Evolutionary conservation across 192 early-diverging fungal species (phyloP).

Genomic region (Ramicandelaber brevisporus): DNA sequence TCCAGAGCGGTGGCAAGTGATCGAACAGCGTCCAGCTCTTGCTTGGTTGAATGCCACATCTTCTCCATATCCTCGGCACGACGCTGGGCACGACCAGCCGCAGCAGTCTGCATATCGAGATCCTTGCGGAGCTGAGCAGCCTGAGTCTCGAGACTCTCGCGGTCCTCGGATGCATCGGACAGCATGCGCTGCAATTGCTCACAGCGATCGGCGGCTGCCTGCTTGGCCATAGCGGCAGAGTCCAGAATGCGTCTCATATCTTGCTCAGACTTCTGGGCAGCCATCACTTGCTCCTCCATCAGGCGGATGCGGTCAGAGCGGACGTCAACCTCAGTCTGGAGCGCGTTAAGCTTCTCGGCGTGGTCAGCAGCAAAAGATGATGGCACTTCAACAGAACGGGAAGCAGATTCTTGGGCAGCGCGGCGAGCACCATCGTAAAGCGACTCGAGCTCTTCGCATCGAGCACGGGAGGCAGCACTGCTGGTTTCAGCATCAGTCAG

Average conservation of each 20-base stretch:
- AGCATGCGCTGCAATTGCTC: too few relatives aligned
- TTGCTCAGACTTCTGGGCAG: constrained; percentile 5
- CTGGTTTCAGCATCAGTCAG: constrained; percentile 10
- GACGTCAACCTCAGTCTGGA: neutral
- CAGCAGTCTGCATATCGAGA: neutral
- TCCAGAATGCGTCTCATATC: constrained; percentile 1
- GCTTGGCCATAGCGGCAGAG: too few relatives aligned
- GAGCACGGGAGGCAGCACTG: constrained; percentile 2
- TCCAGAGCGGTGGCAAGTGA: constrained; percentile 1
- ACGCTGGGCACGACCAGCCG: neutral
- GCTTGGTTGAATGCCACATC: neutral
- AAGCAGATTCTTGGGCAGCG: too few relatives aligned
- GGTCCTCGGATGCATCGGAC: too few relatives aligned
- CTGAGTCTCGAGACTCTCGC: too few relatives aligned
- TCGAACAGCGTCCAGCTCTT: neutral
- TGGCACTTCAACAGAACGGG: constrained; percentile 1
- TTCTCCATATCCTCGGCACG: neutral
- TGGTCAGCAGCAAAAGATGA: neutral
- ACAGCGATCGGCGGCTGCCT: too few relatives aligned
- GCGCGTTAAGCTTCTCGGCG: neutral
- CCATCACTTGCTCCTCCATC: too few relatives aligned
- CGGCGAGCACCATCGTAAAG: constrained; percentile 7
- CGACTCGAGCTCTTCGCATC: constrained; percentile 11
- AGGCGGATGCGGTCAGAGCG: constrained; percentile 4
- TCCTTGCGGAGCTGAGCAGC: neutral